Evolutionary conservation across 163 green algal species (phyloP).

Genomic region (Volvox carteri): DNA sequence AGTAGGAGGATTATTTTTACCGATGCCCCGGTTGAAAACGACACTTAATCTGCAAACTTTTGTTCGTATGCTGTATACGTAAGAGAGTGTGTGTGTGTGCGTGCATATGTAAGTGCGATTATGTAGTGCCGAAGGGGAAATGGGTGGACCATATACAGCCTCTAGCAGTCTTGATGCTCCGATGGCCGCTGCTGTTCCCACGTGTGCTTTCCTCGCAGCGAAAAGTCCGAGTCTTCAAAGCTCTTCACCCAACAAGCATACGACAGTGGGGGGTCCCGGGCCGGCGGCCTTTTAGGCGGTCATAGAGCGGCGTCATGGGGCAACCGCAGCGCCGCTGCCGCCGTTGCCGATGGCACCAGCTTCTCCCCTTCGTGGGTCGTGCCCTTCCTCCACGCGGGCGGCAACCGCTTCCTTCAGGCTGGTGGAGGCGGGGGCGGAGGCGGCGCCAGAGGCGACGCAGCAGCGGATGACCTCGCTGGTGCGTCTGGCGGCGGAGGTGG

Average conservation of each 20-base stretch:
- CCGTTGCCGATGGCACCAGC: neutral
- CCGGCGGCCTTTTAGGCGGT: neutral
- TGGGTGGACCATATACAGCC: no score
- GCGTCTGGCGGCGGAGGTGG: conserved; percentile 10
- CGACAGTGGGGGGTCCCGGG: neutral
- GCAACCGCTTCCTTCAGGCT: conserved; percentile 31
- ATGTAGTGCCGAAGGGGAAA: no score
- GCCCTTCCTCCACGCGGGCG: conserved; percentile 42
- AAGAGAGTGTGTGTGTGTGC: no score
- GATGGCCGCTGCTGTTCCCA: no score
- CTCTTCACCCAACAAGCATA: conserved; percentile 39
- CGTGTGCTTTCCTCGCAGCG: conserved; percentile 6
- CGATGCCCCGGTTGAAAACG: no score
- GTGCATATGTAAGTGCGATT: no score
- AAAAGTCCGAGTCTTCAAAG: conserved; percentile 36
- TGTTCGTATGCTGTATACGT: no score
- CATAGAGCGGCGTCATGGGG: neutral
- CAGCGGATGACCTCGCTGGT: neutral
- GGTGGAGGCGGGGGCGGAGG: neutral
- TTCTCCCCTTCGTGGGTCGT: neutral
- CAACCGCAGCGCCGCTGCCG: neutral
- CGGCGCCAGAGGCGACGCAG: neutral
- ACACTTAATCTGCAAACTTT: no score
- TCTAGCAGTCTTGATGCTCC: no score
- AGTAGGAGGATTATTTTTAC: no score